Percentiles rank a stretch among this genome's conserved stretches.
These are phyloP conservation scores for Auricularia heimuer DNA, from an alignment of 768 basidiomycete species.

Conservation along the genomic window DNA sequence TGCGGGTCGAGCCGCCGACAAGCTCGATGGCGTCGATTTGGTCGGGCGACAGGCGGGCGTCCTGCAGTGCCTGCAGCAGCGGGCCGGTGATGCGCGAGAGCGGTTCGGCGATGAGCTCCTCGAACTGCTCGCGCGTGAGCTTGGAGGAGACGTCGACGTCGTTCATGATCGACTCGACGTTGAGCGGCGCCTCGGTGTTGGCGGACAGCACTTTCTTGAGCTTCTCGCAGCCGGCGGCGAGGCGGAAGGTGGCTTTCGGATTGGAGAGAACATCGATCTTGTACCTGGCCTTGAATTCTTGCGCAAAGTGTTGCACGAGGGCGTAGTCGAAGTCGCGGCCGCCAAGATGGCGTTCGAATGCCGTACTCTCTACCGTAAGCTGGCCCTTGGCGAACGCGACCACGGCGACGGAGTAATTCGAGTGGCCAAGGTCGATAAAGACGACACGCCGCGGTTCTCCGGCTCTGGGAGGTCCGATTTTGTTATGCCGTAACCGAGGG, in stretches of 20 bases:
- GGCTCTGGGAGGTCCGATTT: constrained; percentile 88
- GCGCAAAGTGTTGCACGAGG: constrained; percentile 78
- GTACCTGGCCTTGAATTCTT: constrained; percentile 94
- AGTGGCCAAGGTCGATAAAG: constrained; percentile 95
- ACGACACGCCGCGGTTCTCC: constrained; percentile 76
- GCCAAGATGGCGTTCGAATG: constrained; percentile 89
- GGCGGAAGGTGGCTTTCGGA: constrained; percentile 90
- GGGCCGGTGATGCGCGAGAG: constrained; percentile 71
- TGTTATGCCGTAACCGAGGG: constrained; percentile 97
- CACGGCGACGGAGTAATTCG: constrained; percentile 75
- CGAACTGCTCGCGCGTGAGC: constrained; percentile 73
- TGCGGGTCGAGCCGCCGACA: constrained; percentile 85
- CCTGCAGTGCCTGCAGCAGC: constrained; percentile 65
- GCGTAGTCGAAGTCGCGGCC: constrained; percentile 94
- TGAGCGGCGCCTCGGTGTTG: constrained; percentile 79
- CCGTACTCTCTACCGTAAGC: constrained; percentile 75
- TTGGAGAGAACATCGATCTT: constrained; percentile 89
- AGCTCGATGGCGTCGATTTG: constrained; percentile 89
- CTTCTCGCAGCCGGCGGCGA: constrained; percentile 79
- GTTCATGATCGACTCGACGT: constrained; percentile 93
- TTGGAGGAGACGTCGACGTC: constrained; percentile 89
- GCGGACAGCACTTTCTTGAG: constrained; percentile 96
- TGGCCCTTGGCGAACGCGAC: constrained; percentile 93
- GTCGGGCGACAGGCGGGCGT: constrained; percentile 72
- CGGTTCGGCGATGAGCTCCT: constrained; percentile 62